Base-by-base conservation (phyloP, 2,329 filamentous ascomycete species). In the Penicillium sclerotigenum region DNA sequence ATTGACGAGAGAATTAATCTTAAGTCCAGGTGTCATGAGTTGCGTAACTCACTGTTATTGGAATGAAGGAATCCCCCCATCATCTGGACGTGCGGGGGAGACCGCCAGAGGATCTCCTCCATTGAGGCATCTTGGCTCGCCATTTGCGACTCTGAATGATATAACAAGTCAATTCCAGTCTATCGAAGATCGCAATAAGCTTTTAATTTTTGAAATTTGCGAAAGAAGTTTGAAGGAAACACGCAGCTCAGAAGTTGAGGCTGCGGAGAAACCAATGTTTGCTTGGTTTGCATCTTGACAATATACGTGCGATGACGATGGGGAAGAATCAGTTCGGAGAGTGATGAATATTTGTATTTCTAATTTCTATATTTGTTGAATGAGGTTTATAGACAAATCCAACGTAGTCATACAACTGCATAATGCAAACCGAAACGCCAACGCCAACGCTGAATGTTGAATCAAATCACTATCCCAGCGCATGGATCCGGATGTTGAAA, bases 81-180 rank as follows among this genome's bases (percentile, higher is more conserved):
- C 73, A 75, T 74, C 60, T 76, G 73, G 52, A 77, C 71, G 60
- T 77, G 75, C 50, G 73, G 73, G 43, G 75, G 75, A 54, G 75
- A 77, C 57, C 74, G 72, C 75, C 75, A 77, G 52, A 76, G 70
- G 59, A 77, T 76, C 60, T 77, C 75, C 67, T 77, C 75, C 64
- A 77, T 63, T 42, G 72, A 63, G 47, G 69, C 61, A 62, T 73
- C 73, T 60, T 73, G 72, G 46, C 54, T 63, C 36, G 72, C 70
- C 73, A 76, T 75, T 36, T 37, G 33, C 8, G 31, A 33, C 49
- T 26, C 24, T 20, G n/a, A n/a, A 14, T 20, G 11, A 55, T 29
- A 29, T 11, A 45, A 31, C 22, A 14, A 26, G 37, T 18, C 22
- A 13, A 36, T n/a, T 47, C 28, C 29, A 10, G 48, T 33, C 34